Base-by-base conservation (phyloP, 192 early-diverging fungal species). In the Backusella sp. region DNA sequence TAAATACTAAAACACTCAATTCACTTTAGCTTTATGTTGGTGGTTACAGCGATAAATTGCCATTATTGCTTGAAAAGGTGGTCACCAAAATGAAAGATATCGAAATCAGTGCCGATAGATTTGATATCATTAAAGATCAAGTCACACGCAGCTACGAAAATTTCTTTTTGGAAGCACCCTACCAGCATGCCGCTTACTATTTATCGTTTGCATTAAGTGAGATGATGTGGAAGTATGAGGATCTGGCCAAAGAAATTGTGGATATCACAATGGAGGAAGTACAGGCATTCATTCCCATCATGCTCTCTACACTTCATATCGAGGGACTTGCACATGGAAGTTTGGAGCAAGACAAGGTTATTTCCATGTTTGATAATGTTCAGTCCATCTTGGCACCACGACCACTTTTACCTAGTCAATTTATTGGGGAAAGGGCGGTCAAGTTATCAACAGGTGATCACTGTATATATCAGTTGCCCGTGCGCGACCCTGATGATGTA, bases 41-140 rank as follows among this genome's bases (percentile, higher is more conserved):
- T 17, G 96, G 96, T 2, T 98, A 94, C 84, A 94, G 93, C 76
- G 92, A 97, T 82, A 97, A 96, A 82, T 79, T 96, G 0, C 75
- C 80, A 3, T 70, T 87, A 7, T 81, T 97, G 14, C 82, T 96
- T 2, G 78, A 86, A 62, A 91, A 88, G 70, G 82, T 97, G 9
- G 59, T 95, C 8, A 36, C 84, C n/a, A 78, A 83, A 66, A 87
- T 96, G 85, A 89, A 84, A 52, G 77, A 78, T 28, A 83, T 91
- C 28, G 35, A 77, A 11, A 79, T 94, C 6, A 85, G 90, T 26
- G 83, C 82, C 3, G 81, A 85, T 15, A 87, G 89, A 70, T 98
- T 98, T 77, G 79, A 85, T 12, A 77, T 89, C 37, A 85, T 95
- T 72, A 91, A 92, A 72, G 94, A 94, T 41, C 84, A 92, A 76